These are phyloP conservation scores for Aspergillus puulaauensis DNA, from an alignment of 2,329 filamentous ascomycete genomes.

Conservation along the genomic window DNA sequence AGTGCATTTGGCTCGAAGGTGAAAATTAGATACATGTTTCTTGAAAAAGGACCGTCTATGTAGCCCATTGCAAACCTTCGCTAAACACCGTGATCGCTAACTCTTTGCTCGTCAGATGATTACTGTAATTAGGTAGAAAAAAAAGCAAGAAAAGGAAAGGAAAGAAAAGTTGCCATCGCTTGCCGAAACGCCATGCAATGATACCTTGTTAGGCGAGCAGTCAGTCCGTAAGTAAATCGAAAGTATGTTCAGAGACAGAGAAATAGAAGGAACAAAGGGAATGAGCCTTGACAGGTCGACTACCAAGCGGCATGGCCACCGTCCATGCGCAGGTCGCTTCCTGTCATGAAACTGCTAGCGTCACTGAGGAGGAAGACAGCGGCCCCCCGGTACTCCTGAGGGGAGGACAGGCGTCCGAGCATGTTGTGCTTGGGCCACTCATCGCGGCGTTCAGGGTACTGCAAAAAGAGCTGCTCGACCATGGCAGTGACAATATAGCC, in stretches of 20 bases:
- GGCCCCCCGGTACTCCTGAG: slow-evolving; percentile 66
- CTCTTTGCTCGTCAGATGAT: slow-evolving; percentile 2
- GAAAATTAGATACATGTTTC: slow-evolving; percentile 8
- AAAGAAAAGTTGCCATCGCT: background rate
- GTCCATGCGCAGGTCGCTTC: slow-evolving; percentile 54
- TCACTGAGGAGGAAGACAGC: slow-evolving; percentile 50
- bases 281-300: slow-evolving; percentile 3
- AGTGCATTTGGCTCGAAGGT: background rate
- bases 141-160: background rate
- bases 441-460: slow-evolving; percentile 76
- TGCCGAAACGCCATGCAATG: slow-evolving; percentile 1
- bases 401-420: slow-evolving; percentile 67
- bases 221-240: background rate
- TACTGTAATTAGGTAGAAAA: background rate
- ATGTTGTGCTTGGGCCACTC: slow-evolving; percentile 85
- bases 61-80: slow-evolving; percentile 4
- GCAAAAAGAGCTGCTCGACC: slow-evolving; percentile 45
- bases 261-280: background rate
- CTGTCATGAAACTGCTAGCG: slow-evolving; percentile 57
- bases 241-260: background rate
- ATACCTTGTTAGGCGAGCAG: background rate
- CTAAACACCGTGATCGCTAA: slow-evolving; percentile 7
- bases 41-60: slow-evolving; percentile 10
- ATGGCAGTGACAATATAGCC: slow-evolving; percentile 50
- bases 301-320: slow-evolving; percentile 57